Evolutionary conservation across 139 green algal genomes (phyloP).

Genomic region (Trebouxia sp.): DNA sequence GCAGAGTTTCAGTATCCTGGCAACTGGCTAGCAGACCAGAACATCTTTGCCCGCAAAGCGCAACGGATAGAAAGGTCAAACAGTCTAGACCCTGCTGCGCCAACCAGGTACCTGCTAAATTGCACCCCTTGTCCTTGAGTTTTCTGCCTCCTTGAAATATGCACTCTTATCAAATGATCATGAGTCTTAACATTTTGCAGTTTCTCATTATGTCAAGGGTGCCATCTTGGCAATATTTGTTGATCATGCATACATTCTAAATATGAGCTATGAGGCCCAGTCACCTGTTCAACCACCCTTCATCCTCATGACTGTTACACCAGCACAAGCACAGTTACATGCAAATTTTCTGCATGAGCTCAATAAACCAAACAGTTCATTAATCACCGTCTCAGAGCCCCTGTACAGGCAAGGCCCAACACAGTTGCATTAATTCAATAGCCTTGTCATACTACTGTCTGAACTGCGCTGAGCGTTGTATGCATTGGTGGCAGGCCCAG

Average conservation of each 20-base stretch:
- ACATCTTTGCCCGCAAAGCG: slow-evolving; percentile 67
- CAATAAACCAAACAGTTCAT: too few species aligned
- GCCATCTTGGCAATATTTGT: too few species aligned
- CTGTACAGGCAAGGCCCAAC: too few species aligned
- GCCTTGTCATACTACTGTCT: not conserved
- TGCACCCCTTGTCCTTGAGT: not conserved
- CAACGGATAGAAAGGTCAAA: slow-evolving; percentile 64
- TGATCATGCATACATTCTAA: too few species aligned
- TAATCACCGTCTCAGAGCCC: too few species aligned
- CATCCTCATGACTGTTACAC: too few species aligned
- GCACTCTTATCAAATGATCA: not conserved
- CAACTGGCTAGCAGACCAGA: slow-evolving; percentile 87
- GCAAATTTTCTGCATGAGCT: too few species aligned
- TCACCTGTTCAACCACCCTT: too few species aligned
- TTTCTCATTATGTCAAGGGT: not conserved
- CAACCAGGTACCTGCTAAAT: not conserved
- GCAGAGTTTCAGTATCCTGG: slow-evolving; percentile 88
- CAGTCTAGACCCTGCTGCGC: slow-evolving; percentile 59
- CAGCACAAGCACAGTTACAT: too few species aligned
- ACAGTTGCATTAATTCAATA: not conserved
- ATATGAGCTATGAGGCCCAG: too few species aligned
- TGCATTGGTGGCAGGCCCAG: slow-evolving; percentile 3
- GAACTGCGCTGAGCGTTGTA: not conserved
- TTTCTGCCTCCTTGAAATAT: not conserved
- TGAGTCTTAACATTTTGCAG: not conserved